These are phyloP conservation scores for Penicillium lividum DNA, from an alignment of 495 filamentous ascomycete genomes.

Conservation along the genomic window DNA sequence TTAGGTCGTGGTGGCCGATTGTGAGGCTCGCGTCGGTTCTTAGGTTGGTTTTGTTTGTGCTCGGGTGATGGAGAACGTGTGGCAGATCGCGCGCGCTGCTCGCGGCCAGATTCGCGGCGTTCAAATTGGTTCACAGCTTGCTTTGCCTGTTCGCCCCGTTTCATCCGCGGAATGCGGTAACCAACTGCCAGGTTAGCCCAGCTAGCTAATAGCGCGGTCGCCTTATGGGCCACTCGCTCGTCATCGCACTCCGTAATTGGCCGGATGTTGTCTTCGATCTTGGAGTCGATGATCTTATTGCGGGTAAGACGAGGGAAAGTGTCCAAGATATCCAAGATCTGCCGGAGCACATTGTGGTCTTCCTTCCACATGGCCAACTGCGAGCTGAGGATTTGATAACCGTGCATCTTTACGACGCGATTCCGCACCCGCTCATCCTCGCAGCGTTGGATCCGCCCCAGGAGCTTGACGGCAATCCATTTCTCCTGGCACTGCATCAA, in stretches of 20 bases:
- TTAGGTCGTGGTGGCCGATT: slow-evolving; percentile 56
- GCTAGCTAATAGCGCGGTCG: slow-evolving; percentile 71
- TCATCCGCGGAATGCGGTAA: slow-evolving; percentile 90
- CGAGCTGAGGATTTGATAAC: slow-evolving; percentile 90
- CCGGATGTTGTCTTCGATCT: slow-evolving; percentile 85
- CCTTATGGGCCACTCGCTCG: slow-evolving; percentile 69
- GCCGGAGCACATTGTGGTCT: slow-evolving; percentile 83
- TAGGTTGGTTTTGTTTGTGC: slow-evolving; percentile 50
- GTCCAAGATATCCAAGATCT: slow-evolving; percentile 87
- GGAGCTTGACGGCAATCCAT: slow-evolving; percentile 96
- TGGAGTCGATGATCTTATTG: slow-evolving; percentile 96
- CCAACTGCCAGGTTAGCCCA: slow-evolving; percentile 92
- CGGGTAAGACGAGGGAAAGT: slow-evolving; percentile 87
- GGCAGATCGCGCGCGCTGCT: slow-evolving; percentile 52
- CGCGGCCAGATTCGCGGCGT: slow-evolving; percentile 65
- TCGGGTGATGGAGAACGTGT: slow-evolving; percentile 55
- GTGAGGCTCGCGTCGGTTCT: slow-evolving; percentile 59
- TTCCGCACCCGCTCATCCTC: slow-evolving; percentile 87
- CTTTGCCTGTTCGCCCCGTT: slow-evolving; percentile 56
- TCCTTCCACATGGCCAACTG: slow-evolving; percentile 81
- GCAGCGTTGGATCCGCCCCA: slow-evolving; percentile 84
- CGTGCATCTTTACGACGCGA: slow-evolving; percentile 92
- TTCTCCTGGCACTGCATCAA: slow-evolving; percentile 99
- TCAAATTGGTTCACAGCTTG: slow-evolving; percentile 61
- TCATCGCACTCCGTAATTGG: slow-evolving; percentile 67